Evolutionary conservation across 1,139 yeast species (phyloP), one percentile per base, ranked within the genome.

Genomic region (Arxiozyma slooffiae): DNA sequence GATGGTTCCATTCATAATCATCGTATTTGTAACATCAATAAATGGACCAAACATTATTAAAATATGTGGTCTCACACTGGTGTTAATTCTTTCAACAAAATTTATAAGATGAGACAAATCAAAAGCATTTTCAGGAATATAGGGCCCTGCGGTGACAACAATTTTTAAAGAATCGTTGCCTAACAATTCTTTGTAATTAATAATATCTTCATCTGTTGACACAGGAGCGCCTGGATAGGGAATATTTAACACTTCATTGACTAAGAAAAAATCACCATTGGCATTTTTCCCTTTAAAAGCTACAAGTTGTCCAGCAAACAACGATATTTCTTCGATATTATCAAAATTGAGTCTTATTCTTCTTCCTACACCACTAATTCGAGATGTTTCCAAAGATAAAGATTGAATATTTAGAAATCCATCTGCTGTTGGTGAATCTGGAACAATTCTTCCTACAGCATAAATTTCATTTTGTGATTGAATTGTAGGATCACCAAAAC

Each of bases 241-340:
- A 18, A 85, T 64, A 9, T 75, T 71, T 46, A 86, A 62, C 1
- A 82, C 63, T 59, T 85, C 84, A 26, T 73, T 71, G 1, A 84
- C 95, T 23, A 81, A 76, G 61, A 94, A 90, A 23, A 73, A 69
- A 37, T 79, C 78, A 2, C 97, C 97, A 17, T 84, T 80, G 1
- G 96, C 89, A 63, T 94, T 94, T 51, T 78, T 76, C 16, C 99
- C 99, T 56, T 73, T 78, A 38, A 90, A 64, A 4, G 86, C 88
- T 1, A 87, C 90, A 40, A 94, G 79, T 67, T 92, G 97, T 9
- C 98, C 98, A 0, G 94, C 87, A 61, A 87, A 94, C 36, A 94
- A 73, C 0, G 90, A 78, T 55, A 74, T 78, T 40, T 78, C 78
- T 0, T 59, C 47, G 24, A 82, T 61, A 4, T 70, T 65, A 3